Base-by-base conservation (phyloP, 1,284 basidiomycete genomes). In the Ceraceosorus bombacis region DNA sequence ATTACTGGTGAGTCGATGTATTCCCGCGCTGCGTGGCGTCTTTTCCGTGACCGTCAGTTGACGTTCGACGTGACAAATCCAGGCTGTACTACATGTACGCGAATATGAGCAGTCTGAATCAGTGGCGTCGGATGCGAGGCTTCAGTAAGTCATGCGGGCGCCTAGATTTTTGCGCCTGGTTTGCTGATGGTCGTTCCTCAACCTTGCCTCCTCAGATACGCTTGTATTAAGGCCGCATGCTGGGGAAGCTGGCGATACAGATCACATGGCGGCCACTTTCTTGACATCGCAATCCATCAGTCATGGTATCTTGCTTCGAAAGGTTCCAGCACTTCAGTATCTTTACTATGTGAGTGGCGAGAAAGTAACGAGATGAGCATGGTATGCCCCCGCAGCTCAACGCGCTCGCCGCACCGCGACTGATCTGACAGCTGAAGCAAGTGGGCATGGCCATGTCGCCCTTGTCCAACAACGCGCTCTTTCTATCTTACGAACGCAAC, bases 81-180 rank as follows among this genome's bases (percentile, higher is more conserved):
- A 61, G 90, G 90, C 81, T 94, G 15, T 98, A 97, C 80, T 97
- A 98, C 78, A 90, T 97, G 86, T 98, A 87, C 74, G 90, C 92
- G 15, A 98, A 97, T 77, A 89, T 96, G 81, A 84, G 90, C 3
- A 93, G 90, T 69, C 81, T 98, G 61, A 98, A 98, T 78, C 86
- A 89, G 58, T 98, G 92, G 92, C 83, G 95, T 83, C 60, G 80
- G 82, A 59, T 65, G 17, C 82, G 94, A 48, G 91, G 92, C 5
- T 98, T 98, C 81, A 96, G 93, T 54, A 36, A 8, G 51, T 38
- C 7, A 10, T 7, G 8, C 7, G 27, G 36, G 27, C 2, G 27
- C 8, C n/a, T 2, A 51, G 4, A 2, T 2, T 10, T 36, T 10
- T 8, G 36, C 50, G 9, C 51, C 51, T 9, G 27, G 17, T 27